Conservation (phyloP, 2,329 filamentous ascomycete genomes). For the Boeremia lycopersici region DNA sequence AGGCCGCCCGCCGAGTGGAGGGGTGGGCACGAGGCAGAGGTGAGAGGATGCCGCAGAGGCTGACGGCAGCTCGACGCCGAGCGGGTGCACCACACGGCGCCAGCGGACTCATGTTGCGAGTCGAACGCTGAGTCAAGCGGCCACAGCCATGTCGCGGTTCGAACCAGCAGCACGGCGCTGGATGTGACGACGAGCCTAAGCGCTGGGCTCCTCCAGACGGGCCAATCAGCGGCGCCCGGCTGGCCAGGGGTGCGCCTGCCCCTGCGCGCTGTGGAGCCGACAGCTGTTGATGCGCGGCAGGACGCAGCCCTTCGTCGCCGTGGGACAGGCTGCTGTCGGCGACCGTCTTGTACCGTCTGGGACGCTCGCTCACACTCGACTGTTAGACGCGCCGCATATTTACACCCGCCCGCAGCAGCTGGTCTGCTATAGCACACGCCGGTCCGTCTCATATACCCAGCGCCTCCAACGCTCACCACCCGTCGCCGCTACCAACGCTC, state of each 20-base stretch:
- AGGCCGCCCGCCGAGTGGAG: background rate
- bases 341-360: background rate
- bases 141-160: constrained; percentile 10
- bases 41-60: background rate
- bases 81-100: background rate
- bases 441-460: constrained; percentile 19
- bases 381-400: constrained; percentile 9
- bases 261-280: constrained; percentile 4
- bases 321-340: background rate
- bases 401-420: constrained; percentile 24
- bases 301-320: constrained; percentile 7
- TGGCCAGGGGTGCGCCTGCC: background rate
- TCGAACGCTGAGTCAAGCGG: background rate
- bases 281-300: constrained; percentile 15
- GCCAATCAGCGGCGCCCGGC: background rate
- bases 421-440: constrained; percentile 26
- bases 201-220: constrained; percentile 3
- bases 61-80: background rate
- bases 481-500: constrained; percentile 23
- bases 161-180: constrained; percentile 17
- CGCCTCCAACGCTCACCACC: constrained; percentile 23
- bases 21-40: constrained; percentile 1
- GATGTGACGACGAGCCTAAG: constrained; percentile 18
- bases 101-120: background rate
- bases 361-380: background rate